Conservation (phyloP, 2,329 filamentous ascomycete genomes). For the Colletotrichum spaethianum region DNA sequence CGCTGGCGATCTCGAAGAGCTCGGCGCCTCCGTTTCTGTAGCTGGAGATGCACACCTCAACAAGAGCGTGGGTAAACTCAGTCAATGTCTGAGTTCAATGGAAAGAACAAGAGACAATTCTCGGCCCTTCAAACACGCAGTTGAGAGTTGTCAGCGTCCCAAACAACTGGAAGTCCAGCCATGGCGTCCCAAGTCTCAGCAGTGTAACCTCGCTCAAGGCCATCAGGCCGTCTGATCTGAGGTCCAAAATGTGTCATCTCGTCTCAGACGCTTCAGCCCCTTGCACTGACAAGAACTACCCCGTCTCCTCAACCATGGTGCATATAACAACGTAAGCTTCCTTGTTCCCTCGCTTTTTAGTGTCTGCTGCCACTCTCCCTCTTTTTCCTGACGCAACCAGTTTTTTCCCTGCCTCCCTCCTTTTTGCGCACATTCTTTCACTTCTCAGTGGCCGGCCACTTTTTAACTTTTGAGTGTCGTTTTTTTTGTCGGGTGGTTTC, state of each 20-base stretch:
- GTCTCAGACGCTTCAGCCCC: constrained; percentile 40
- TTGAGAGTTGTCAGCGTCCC: neutral
- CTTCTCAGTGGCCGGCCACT: constrained; percentile 42
- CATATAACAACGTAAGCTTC: constrained; percentile 32
- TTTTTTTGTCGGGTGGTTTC: constrained; percentile 9
- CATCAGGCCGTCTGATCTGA: constrained; percentile 42
- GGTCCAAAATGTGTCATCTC: constrained; percentile 41
- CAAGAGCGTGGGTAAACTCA: neutral
- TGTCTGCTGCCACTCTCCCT: constrained; percentile 19
- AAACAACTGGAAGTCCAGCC: neutral
- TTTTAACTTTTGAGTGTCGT: constrained; percentile 18
- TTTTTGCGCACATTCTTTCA: constrained; percentile 13
- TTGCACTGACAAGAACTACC: constrained; percentile 18
- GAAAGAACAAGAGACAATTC: no score
- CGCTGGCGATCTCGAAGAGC: constrained; percentile 6
- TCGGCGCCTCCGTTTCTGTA: neutral
- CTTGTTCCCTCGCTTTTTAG: constrained; percentile 7
- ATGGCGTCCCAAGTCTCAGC: constrained; percentile 4
- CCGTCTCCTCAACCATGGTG: neutral
- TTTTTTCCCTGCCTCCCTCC: constrained; percentile 1
- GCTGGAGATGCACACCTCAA: neutral
- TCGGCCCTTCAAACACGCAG: neutral
- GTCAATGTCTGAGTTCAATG: no score
- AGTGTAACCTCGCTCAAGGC: constrained; percentile 33
- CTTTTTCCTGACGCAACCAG: constrained; percentile 15